These are phyloP conservation scores for Imleria badia DNA, from an alignment of 768 basidiomycete genomes.

Conservation along the genomic window DNA sequence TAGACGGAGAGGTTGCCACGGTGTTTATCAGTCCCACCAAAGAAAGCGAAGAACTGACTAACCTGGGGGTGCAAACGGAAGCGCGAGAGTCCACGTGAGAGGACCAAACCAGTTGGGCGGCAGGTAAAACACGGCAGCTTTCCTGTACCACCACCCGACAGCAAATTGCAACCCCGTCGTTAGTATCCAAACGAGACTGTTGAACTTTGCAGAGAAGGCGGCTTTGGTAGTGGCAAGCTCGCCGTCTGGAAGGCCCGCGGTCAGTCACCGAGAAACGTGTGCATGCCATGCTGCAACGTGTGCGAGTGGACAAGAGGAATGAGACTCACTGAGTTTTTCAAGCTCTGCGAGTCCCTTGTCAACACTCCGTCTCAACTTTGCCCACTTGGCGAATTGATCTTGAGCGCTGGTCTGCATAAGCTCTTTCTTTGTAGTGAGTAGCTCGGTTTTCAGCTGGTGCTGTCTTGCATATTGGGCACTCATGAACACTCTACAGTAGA, in stretches of 20 bases:
- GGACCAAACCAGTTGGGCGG: slow-evolving; percentile 91
- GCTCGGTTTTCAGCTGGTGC: slow-evolving; percentile 71
- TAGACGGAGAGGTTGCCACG: slow-evolving; percentile 27
- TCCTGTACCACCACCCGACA: slow-evolving; percentile 91
- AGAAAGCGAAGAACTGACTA: slow-evolving; percentile 22
- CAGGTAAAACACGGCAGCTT: slow-evolving; percentile 88
- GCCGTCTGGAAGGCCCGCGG: slow-evolving; percentile 51
- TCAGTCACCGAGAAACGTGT: background rate
- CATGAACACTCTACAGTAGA: slow-evolving; percentile 69
- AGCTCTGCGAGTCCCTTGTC: slow-evolving; percentile 91
- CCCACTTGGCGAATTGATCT: slow-evolving; percentile 99
- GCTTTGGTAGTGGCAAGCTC: slow-evolving; percentile 60
- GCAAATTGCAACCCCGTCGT: slow-evolving; percentile 87
- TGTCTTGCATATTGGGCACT: slow-evolving; percentile 56
- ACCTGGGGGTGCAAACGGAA: slow-evolving; percentile 92
- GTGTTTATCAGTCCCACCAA: background rate
- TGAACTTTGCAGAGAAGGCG: slow-evolving; percentile 71
- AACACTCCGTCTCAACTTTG: slow-evolving; percentile 83
- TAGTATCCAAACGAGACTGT: slow-evolving; percentile 68
- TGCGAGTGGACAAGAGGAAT: background rate
- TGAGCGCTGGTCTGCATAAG: slow-evolving; percentile 89
- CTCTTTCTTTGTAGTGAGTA: slow-evolving; percentile 80
- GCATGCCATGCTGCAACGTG: background rate
- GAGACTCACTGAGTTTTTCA: slow-evolving; percentile 82
- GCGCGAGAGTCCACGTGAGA: slow-evolving; percentile 80